Evolutionary conservation across 257 asterid species (phyloP).

Genomic region (Coffea canephora): DNA sequence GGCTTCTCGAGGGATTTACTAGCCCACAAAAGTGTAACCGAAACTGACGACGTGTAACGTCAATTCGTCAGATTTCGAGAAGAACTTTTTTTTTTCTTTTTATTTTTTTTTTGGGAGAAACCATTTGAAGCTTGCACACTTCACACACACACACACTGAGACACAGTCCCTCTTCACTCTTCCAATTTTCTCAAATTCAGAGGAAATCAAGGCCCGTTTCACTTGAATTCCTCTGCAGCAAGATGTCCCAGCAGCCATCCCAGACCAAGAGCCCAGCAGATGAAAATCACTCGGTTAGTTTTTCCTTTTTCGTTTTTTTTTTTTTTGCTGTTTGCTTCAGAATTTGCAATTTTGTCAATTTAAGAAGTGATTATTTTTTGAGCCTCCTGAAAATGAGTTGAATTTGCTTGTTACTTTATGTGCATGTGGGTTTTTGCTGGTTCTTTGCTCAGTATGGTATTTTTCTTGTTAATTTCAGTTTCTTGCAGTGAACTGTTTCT

Average conservation of each 20-base stretch:
- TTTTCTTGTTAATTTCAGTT: not conserved
- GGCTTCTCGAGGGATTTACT: too few species aligned
- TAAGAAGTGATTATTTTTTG: not conserved
- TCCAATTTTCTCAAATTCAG: not conserved
- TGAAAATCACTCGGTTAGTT: conserved; percentile 21
- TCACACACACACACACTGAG: not conserved
- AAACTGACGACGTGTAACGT: too few species aligned
- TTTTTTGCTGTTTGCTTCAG: too few species aligned
- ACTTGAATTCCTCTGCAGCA: not conserved
- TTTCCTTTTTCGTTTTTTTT: not conserved
- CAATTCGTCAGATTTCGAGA: too few species aligned
- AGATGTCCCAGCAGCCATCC: conserved; percentile 24
- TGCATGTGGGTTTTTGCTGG: not conserved
- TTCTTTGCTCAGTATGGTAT: not conserved
- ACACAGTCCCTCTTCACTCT: not conserved
- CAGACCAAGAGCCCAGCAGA: conserved; percentile 20
- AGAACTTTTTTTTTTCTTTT: too few species aligned
- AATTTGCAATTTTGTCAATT: not conserved
- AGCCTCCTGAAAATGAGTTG: not conserved
- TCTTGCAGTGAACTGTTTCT: not conserved
- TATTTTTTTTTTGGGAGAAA: too few species aligned
- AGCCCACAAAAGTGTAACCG: too few species aligned
- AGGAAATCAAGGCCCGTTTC: not conserved
- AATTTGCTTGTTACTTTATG: not conserved
- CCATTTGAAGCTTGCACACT: not conserved